phyloP scores from a whole-genome alignment of 2,329 filamentous ascomycete species.

The Fusarium sp. region DNA sequence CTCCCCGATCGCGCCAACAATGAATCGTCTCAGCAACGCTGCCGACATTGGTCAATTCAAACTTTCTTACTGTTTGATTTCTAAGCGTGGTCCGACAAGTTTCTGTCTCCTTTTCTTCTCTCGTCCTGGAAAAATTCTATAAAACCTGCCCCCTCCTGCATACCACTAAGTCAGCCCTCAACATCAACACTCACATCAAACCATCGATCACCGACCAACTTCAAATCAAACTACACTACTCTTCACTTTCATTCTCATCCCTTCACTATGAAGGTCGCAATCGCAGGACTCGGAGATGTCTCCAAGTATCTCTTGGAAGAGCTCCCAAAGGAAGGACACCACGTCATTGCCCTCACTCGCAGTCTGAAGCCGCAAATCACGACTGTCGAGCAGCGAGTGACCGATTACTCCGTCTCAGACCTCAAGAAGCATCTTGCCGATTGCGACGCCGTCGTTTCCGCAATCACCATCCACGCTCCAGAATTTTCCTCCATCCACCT shows the following conservation, averaged over 20 bases:
- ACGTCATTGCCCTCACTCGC: conserved; percentile 4
- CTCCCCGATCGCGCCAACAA: neutral
- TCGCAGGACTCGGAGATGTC: conserved; percentile 13
- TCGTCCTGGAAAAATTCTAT: neutral
- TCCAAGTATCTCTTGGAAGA: conserved; percentile 18
- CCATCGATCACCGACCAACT: neutral
- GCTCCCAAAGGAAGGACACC: conserved; percentile 4
- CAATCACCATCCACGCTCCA: neutral
- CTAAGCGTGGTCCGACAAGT: neutral
- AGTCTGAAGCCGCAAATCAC: conserved; percentile 9
- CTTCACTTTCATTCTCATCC: neutral
- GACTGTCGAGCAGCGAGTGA: conserved; percentile 1
- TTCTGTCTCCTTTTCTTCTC: neutral
- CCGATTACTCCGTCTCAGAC: conserved; percentile 1
- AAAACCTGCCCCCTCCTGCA: neutral
- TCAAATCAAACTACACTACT: neutral
- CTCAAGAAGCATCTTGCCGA: neutral
- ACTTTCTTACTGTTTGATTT: neutral
- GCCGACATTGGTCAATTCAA: neutral
- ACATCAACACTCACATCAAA: neutral
- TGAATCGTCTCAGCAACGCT: neutral
- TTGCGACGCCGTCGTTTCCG: conserved; percentile 11
- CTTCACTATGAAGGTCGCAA: conserved; percentile 3
- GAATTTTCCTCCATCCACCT: conserved; percentile 1
- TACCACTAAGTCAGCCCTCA: no score